phyloP scores from a whole-genome alignment of 805 yeast genomes.

The Priceomyces haplophilus region DNA sequence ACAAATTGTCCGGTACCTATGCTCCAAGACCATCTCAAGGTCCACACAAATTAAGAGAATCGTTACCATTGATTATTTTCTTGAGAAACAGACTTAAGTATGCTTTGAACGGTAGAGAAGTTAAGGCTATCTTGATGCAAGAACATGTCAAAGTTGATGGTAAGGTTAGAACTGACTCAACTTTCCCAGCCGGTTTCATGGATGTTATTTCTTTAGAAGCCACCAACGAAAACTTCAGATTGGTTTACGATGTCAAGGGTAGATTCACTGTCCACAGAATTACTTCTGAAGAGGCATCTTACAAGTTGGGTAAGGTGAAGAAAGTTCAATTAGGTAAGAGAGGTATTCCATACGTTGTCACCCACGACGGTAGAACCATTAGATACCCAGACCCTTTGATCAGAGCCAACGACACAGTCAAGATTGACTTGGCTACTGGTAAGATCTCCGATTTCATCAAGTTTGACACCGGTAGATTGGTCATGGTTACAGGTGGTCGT shows the following conservation, averaged over 20 bases:
- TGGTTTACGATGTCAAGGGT: conserved; percentile 97
- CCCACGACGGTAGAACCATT: conserved; percentile 99
- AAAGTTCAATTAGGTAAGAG: conserved; percentile 97
- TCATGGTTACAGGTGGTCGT: conserved; percentile 44
- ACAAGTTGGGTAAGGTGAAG: conserved; percentile 98
- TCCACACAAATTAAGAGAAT: conserved; percentile 99
- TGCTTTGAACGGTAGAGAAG: conserved; percentile 98
- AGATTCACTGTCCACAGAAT: conserved; percentile 99
- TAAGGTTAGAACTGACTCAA: conserved; percentile 98
- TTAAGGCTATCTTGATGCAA: conserved; percentile 96
- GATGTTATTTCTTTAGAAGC: conserved; percentile 96
- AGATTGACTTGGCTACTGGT: conserved; percentile 94
- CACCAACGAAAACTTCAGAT: conserved; percentile 99
- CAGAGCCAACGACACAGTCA: conserved; percentile 97
- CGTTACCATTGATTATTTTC: conserved; percentile 94
- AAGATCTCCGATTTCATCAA: conserved; percentile 61
- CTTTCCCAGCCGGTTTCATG: conserved; percentile 99
- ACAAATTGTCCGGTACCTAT: conserved; percentile 98
- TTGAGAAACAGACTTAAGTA: conserved; percentile 98
- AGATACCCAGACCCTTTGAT: conserved; percentile 98
- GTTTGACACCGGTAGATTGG: conserved; percentile 40
- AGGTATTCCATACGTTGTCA: conserved; percentile 97
- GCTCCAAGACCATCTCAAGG: conserved; percentile 99
- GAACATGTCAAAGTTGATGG: conserved; percentile 98
- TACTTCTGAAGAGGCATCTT: conserved; percentile 96